phyloP scores from a whole-genome alignment of 345 rosid species.

The Raphanus raphanistrum region DNA sequence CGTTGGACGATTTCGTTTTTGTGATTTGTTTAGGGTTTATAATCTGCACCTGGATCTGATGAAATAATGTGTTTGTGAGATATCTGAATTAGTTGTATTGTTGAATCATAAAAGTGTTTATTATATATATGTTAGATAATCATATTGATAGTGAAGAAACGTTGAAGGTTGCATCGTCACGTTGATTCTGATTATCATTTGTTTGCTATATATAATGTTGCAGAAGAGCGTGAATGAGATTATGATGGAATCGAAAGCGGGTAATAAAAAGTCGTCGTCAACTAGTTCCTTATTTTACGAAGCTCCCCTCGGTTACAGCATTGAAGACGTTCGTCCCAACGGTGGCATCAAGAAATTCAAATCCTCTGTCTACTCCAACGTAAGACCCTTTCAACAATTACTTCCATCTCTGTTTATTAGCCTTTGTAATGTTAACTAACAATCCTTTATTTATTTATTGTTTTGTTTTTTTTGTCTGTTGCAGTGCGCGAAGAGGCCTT shows the following conservation, averaged over 20 bases:
- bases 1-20: neutral
- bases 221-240: slow-evolving; percentile 63
- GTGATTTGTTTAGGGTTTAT: neutral
- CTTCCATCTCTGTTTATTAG: too few species aligned
- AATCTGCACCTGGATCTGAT: neutral
- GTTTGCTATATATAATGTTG: too few species aligned
- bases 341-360: slow-evolving; percentile 86
- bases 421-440: neutral
- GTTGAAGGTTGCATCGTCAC: neutral
- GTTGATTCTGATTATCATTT: too few species aligned
- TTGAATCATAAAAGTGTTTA: neutral
- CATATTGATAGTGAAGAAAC: neutral
- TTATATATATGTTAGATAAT: neutral
- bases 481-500: slow-evolving; percentile 84
- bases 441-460: neutral
- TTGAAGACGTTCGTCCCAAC: slow-evolving; percentile 87
- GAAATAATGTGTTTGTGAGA: neutral
- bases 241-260: slow-evolving; percentile 72
- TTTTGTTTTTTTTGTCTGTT: neutral
- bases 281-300: slow-evolving; percentile 56
- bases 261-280: slow-evolving; percentile 49
- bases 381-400: neutral
- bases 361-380: slow-evolving; percentile 87
- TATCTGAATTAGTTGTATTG: neutral
- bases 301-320: slow-evolving; percentile 81